Evolutionary conservation across 805 yeast genomes (phyloP).

Genomic region (Lipomyces sp.): DNA sequence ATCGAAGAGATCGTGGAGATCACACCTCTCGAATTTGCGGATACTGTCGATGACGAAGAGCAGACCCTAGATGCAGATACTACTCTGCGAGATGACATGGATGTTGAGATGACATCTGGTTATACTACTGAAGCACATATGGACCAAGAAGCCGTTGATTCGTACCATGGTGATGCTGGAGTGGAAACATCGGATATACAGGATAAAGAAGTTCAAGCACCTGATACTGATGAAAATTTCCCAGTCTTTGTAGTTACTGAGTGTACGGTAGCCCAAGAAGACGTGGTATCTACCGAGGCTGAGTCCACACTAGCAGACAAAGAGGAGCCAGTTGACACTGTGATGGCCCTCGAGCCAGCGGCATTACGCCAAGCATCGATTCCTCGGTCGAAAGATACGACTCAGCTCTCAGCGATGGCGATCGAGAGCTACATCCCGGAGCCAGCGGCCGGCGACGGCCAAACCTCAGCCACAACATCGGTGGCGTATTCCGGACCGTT

Average conservation of each 20-base stretch:
- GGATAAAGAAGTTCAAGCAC: background rate
- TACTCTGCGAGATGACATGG: slow-evolving; percentile 22
- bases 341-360: background rate
- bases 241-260: background rate
- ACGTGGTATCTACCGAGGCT: background rate
- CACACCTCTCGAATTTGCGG: slow-evolving; percentile 1
- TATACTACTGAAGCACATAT: background rate
- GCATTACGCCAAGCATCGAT: background rate
- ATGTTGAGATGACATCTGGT: slow-evolving; percentile 2
- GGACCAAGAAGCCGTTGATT: background rate
- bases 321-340: background rate
- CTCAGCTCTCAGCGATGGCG: background rate
- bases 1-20: slow-evolving; percentile 13
- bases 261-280: background rate
- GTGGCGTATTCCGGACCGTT: background rate
- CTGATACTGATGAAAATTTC: background rate
- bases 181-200: background rate
- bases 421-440: background rate
- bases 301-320: background rate
- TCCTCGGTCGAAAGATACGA: background rate
- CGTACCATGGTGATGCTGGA: background rate
- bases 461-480: background rate
- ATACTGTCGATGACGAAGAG: background rate
- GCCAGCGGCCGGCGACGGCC: background rate
- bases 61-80: slow-evolving; percentile 16